These are phyloP conservation scores for Russula ochroleuca DNA, from an alignment of 768 basidiomycete genomes.

Conservation along the genomic window DNA sequence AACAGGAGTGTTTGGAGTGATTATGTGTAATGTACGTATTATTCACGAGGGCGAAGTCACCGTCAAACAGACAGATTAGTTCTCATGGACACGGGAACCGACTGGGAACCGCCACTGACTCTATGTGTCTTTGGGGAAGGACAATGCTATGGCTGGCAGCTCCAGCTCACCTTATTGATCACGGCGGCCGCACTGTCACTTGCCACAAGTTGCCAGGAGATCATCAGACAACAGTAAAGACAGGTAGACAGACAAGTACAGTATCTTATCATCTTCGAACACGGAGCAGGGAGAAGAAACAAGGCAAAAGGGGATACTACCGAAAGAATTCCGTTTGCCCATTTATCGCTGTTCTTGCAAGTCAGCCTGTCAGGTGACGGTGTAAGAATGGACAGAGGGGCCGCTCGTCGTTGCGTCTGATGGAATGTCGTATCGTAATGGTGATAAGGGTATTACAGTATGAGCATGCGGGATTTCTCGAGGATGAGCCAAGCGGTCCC, in stretches of 20 bases:
- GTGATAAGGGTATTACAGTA: background rate
- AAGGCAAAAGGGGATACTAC: background rate
- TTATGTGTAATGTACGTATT: background rate
- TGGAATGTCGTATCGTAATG: background rate
- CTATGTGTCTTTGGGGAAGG: background rate
- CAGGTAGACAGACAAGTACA: background rate
- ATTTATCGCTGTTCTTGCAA: background rate
- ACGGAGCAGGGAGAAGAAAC: background rate
- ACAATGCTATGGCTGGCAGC: background rate
- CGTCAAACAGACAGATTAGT: background rate
- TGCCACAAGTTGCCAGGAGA: background rate
- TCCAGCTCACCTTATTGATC: background rate
- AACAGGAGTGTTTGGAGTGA: background rate
- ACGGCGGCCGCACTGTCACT: background rate
- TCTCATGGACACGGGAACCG: background rate
- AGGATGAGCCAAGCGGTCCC: background rate
- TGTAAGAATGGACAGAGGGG: background rate
- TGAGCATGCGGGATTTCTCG: background rate
- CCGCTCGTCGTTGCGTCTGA: constrained; percentile 2
- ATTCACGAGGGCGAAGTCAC: background rate
- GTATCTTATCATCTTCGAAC: background rate
- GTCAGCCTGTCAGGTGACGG: background rate
- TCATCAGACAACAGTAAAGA: background rate
- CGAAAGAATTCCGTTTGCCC: background rate
- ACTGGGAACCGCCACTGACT: constrained; percentile 1